Evolutionary conservation across 2,329 filamentous ascomycete species (phyloP), one percentile per base, ranked within the genome.

Genomic region (Microdochium nivale): DNA sequence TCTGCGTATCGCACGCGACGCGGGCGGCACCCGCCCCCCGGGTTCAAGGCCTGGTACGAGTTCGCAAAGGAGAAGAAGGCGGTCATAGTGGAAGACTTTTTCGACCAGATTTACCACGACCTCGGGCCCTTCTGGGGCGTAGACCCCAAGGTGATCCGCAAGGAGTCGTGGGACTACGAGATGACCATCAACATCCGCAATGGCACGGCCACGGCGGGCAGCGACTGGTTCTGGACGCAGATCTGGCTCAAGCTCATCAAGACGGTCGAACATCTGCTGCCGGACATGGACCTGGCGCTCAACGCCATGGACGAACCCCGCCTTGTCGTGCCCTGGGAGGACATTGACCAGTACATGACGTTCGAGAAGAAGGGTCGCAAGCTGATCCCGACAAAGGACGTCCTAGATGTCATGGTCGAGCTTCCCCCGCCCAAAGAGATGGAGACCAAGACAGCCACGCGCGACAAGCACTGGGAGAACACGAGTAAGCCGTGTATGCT

Each of bases 281-380:
- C 83, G 1, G 83, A 87, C 58, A 82, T 87, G 77, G 83, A 86
- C 54, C 74, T 87, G 53, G 76, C 83, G 0, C 71, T 86, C 53
- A 87, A 87, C 56, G 72, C 78, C 30, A 81, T 86, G 75, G 84
- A 87, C 58, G 83, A 87, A 60, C 83, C 83, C 37, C 73, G 83
- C 25, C 60, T 87, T 9, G 75, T 86, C 13, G 78, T 80, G 2
- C 77, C 82, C 2, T 85, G 77, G 74, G 82, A 87, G 60, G 75
- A 81, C 5, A 77, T 87, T 49, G 67, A 79, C 25, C 63, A 64
- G 1, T 74, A 78, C 52, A 73, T 87, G 66, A 63, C 69, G 47
- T 72, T 74, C 52, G 81, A 81, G 32, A 69, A 72, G 50, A 67
- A 73, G 55, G 75, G 71, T 9, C 68, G 73, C 46, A 65, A 63